Conservation (phyloP, 192 early-diverging fungal genomes). For the Coemansia sp. region DNA sequence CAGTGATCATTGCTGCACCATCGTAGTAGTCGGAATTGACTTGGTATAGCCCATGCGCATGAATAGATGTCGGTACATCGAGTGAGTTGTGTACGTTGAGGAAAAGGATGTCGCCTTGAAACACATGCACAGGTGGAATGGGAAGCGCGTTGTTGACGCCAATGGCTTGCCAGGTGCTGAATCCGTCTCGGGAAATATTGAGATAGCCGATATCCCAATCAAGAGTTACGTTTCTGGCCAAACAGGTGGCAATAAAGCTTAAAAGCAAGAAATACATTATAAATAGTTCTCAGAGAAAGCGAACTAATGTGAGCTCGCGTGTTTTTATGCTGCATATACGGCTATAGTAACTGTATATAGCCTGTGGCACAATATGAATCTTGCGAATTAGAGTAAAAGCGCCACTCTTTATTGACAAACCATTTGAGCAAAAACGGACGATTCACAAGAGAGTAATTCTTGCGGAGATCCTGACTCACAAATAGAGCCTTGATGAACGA, state of each 20-base stretch:
- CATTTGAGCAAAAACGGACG: conserved; percentile 10
- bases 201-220: conserved; percentile 64
- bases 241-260: neutral
- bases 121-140: conserved; percentile 22
- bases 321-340: neutral
- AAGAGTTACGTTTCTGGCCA: conserved; percentile 5
- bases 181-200: conserved; percentile 59
- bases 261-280: neutral
- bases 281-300: too few relatives aligned
- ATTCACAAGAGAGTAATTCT: conserved; percentile 1
- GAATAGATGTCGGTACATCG: conserved; percentile 58
- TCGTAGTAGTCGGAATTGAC: conserved; percentile 63
- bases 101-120: conserved; percentile 23
- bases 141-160: conserved; percentile 62
- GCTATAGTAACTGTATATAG: neutral
- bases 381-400: too few relatives aligned
- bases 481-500: conserved; percentile 23
- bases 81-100: conserved; percentile 46
- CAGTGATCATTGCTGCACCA: conserved; percentile 62
- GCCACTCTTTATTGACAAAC: neutral
- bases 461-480: conserved; percentile 23
- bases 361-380: too few relatives aligned
- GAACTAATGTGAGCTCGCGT: neutral
- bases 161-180: conserved; percentile 56
- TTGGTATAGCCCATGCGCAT: conserved; percentile 75